Evolutionary conservation across 2,329 filamentous ascomycete genomes (phyloP).

Genomic region (Cytospora mali): DNA sequence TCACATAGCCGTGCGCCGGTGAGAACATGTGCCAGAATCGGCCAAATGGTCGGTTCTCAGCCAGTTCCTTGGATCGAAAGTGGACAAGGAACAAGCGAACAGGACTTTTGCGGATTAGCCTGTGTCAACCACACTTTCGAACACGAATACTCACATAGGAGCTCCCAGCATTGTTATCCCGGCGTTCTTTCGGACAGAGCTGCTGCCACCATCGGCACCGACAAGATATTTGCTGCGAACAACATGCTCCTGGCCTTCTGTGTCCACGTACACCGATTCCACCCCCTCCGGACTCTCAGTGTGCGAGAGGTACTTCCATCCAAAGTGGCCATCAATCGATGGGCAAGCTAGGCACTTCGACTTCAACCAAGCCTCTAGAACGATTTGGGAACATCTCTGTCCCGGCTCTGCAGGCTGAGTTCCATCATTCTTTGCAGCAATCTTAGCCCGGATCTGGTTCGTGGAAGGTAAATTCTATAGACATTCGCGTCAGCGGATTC

Average conservation of each 20-base stretch:
- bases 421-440: constrained; percentile 3
- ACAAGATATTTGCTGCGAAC: constrained; percentile 43
- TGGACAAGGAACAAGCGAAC: constrained; percentile 17
- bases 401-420: background rate
- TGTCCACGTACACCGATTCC: constrained; percentile 4
- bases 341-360: constrained; percentile 1
- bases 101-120: constrained; percentile 11
- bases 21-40: constrained; percentile 17
- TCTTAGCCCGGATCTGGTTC: background rate
- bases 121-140: background rate
- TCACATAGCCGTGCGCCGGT: constrained; percentile 14
- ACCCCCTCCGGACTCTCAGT: background rate
- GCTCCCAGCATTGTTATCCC: constrained; percentile 37
- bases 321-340: constrained; percentile 3
- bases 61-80: constrained; percentile 12
- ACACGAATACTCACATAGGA: constrained; percentile 9
- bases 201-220: constrained; percentile 55
- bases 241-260: constrained; percentile 11
- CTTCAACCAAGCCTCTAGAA: constrained; percentile 8
- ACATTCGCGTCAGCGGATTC: background rate
- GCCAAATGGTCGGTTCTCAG: constrained; percentile 10
- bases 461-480: background rate
- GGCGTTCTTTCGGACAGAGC: constrained; percentile 49
- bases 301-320: constrained; percentile 2
- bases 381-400: constrained; percentile 5